Evolutionary conservation across 345 rosid species (phyloP).

Genomic region (Salix udensis): DNA sequence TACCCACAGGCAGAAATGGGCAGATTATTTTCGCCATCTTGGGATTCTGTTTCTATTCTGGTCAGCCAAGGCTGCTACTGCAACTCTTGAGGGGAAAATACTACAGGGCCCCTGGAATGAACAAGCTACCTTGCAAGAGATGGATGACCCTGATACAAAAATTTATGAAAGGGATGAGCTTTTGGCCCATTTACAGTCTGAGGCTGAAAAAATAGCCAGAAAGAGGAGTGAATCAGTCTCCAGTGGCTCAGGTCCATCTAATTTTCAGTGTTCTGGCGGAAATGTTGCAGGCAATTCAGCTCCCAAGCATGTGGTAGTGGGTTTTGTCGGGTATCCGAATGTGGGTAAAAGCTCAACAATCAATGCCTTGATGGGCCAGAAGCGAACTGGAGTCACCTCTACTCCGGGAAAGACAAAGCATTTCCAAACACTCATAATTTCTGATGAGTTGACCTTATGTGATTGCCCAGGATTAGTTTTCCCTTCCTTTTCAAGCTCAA

Average conservation of each 20-base stretch:
- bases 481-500: constrained; percentile 88
- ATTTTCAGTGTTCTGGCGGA: constrained; percentile 16
- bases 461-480: constrained; percentile 93
- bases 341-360: constrained; percentile 95
- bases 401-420: constrained; percentile 97
- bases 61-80: constrained; percentile 94
- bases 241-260: constrained; percentile 24
- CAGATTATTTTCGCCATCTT: constrained; percentile 51
- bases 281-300: constrained; percentile 18
- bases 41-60: constrained; percentile 71
- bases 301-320: constrained; percentile 56
- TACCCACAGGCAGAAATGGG: constrained; percentile 73
- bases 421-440: constrained; percentile 82
- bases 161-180: constrained; percentile 79
- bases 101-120: constrained; percentile 35
- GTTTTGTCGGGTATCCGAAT: constrained; percentile 93
- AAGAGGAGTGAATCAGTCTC: constrained; percentile 44
- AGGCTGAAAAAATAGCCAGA: constrained; percentile 71
- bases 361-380: constrained; percentile 91
- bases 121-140: constrained; percentile 26
- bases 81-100: constrained; percentile 65
- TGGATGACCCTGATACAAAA: constrained; percentile 53
- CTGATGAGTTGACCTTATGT: constrained; percentile 73
- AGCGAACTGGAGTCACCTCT: constrained; percentile 85
- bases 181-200: constrained; percentile 58